Base-by-base conservation (phyloP, 192 early-diverging fungal genomes). In the Phlyctochytrium arcticum region DNA sequence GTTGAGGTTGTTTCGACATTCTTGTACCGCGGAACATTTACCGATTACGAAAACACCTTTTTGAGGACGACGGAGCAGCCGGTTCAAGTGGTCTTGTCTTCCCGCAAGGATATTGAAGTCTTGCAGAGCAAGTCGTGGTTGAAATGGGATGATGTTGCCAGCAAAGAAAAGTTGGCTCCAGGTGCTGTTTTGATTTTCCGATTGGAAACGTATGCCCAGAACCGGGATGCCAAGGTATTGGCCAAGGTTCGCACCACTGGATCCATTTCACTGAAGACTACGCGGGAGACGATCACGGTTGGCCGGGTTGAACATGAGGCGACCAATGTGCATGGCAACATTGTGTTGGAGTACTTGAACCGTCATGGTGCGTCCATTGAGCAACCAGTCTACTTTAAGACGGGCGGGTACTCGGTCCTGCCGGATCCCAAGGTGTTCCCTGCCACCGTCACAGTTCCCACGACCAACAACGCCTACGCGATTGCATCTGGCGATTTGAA, bases 61-160 rank as follows among this genome's bases (percentile, higher is more conserved):
- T 87, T 88, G 67, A 83, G 87, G 56, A 86, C 87, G 42, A 83
- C 83, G 19, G 95, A 97, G 74, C 85, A 89, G 53, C 88, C 92
- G 19, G 80, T 90, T 66, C 62, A 86, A 54, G 80, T 98, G 37
- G 71, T 71, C 27, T 77, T 97, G 37, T 70, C 76, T 9, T 78
- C 83, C 37, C 79, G 81, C 62, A 92, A 93, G 82, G 95, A 97
- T 70, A 80, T 95, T 60, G 90, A 90, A 42, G 91, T 97, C 53
- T 80, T 97, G 65, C 77, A 87, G 70, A 84, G 92, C 70, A 95
- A 95, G 83, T 78, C 88, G 60, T 97, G 93, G 93, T 84, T 95
- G 65, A 69, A 86, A 15, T 90, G 86, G 86, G 74, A 79, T 56
- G 79, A 80, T 72, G 78, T 72, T 39, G 87, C 84, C 26, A 77